Base-by-base conservation (phyloP, 2,329 filamentous ascomycete genomes). In the Sporothrix protearum region DNA sequence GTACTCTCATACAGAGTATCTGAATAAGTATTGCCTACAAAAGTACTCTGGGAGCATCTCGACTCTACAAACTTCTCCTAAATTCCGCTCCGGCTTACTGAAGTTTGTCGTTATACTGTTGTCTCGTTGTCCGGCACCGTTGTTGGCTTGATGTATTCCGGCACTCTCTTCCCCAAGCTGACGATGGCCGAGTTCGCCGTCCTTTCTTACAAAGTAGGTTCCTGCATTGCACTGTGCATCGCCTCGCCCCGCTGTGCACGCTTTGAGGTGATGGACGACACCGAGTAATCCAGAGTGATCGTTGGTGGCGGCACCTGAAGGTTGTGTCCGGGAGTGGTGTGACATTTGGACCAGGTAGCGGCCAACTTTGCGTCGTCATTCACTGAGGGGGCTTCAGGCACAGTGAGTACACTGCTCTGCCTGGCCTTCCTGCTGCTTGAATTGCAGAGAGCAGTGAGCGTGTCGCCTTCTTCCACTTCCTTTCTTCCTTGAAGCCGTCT, bases 91-190 rank as follows among this genome's bases (percentile, higher is more conserved):
- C 25, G 16, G 12, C 25, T 16, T 9, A 42, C 36, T 16, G 36
- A 25, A 45, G 33, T 16, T n/a, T 28, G 45, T 3, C 30, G 36
- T 22, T 39, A n/a, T 7, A 5, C 9, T 14, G 39, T 33, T 9
- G 12, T 68, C 64, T 28, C 25, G 53, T 22, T 53, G 12, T 63
- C 55, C 25, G 45, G 42, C 45, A 55, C 12, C 25, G 36, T 39
- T 10, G 64, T 28, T 8, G 68, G 69, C 71, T 57, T 69, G 16
- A 69, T 71, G 55, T 71, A 69, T 19, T 66, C 53, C n/a, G 57
- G 51, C 53, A 72, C 16, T 57, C 61, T 71, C 22, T 30, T 25
- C 19, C 68, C 66, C n/a, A 69, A 39, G 19, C 55, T 64, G n/a
- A 45, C n/a, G 16, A 53, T 68, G 22, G 25, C 59, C 16, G 42